Base-by-base conservation (phyloP, 2,329 filamentous ascomycete species). In the Leptographium radiaticola region DNA sequence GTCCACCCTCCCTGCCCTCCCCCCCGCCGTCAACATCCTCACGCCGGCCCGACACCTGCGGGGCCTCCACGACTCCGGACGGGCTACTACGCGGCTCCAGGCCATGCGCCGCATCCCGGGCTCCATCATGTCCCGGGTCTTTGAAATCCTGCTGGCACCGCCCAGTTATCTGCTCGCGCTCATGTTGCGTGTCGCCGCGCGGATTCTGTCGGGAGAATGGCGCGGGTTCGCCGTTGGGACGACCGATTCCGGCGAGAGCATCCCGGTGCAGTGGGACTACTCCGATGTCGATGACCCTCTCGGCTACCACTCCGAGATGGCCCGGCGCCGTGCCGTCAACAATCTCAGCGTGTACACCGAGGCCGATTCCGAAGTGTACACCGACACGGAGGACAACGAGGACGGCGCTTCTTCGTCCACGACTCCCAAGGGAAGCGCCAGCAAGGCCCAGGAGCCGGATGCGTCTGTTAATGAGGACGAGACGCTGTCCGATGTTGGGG, bases 181-280 rank as follows among this genome's bases (percentile, higher is more conserved):
- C 43, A 89, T 95, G 75, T 76, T 95, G 6, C 81, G 82, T 54
- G 87, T 95, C 54, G 87, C 89, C 1, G 83, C 86, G 0, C 82
- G 80, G 57, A 88, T 95, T 57, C 77, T 83, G 1, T 74, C 74
- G 34, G 80, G 78, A 18, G 75, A 79, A 68, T 81, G 77, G 83
- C 71, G 78, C 62, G 85, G 79, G 57, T 68, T 77, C 60, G 72
- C 80, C 52, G 74, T 75, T 51, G 78, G 78, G 12, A 56, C 49
- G 34, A 73, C 72, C 36, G 77, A 81, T 53, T 64, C 68, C 16
- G 77, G 77, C 10, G 75, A 78, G 61, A 65, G 68, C 55, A 76
- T 80, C 31, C 74, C 75, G 2, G 79, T 81, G 4, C 71, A 77
- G 48, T 83, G 80, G 80, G 79, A 83, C 61, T 80, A 78, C 59